These are phyloP conservation scores for Pseudogymnoascus sp. DNA, from an alignment of 2,329 filamentous ascomycete species.

Conservation along the genomic window DNA sequence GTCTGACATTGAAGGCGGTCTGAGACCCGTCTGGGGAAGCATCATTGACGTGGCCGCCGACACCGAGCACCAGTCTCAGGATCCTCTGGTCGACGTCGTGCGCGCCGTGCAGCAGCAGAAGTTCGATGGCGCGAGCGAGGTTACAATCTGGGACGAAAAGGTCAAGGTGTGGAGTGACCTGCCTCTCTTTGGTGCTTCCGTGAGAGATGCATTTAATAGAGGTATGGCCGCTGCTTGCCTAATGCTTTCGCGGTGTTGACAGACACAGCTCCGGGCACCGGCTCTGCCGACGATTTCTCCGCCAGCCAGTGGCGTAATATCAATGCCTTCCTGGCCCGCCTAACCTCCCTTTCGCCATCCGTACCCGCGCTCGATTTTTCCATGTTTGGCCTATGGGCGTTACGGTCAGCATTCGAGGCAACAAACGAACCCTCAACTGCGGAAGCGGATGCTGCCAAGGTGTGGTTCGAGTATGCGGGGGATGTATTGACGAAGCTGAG, in stretches of 20 bases:
- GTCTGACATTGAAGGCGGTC: slow-evolving; percentile 51
- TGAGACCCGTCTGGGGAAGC: slow-evolving; percentile 53
- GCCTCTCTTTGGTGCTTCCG: slow-evolving; percentile 24
- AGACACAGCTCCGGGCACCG: slow-evolving; percentile 14
- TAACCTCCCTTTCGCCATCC: slow-evolving; percentile 19
- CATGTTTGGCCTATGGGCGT: slow-evolving; percentile 25
- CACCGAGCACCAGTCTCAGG: slow-evolving; percentile 20
- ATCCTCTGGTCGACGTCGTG: slow-evolving; percentile 22
- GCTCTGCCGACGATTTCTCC: slow-evolving; percentile 14
- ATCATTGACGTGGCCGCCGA: slow-evolving; percentile 22
- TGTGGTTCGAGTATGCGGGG: slow-evolving; percentile 22
- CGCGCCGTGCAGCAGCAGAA: slow-evolving; percentile 17
- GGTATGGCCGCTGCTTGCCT: slow-evolving; percentile 16
- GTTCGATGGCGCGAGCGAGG: slow-evolving; percentile 16
- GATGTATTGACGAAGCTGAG: slow-evolving; percentile 17
- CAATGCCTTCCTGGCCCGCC: slow-evolving; percentile 23
- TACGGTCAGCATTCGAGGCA: slow-evolving; percentile 26
- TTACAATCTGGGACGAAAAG: slow-evolving; percentile 16
- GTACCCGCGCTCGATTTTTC: slow-evolving; percentile 23
- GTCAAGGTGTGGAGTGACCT: slow-evolving; percentile 26
- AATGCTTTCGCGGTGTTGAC: neutral
- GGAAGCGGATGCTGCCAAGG: slow-evolving; percentile 18
- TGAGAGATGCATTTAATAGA: slow-evolving; percentile 26
- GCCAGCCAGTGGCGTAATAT: slow-evolving; percentile 19
- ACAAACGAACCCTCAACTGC: slow-evolving; percentile 12